These are phyloP conservation scores for Paramecium sonneborni DNA, from an alignment of 73 alveolate genomes.

Conservation along the genomic window DNA sequence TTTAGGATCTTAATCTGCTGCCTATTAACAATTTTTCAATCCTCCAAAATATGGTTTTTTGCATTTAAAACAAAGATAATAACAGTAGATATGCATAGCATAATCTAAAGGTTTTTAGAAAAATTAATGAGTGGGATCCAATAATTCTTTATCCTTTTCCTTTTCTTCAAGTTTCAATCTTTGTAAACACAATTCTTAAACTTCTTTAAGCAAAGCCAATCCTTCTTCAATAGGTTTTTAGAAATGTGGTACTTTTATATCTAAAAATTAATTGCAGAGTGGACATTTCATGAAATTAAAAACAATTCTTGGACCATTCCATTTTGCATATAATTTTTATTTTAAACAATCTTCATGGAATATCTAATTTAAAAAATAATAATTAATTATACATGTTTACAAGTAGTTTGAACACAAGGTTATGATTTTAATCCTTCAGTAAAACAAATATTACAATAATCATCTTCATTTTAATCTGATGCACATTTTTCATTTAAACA, in stretches of 20 bases:
- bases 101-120: slow-evolving; percentile 64
- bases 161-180: slow-evolving; percentile 25
- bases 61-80: slow-evolving; percentile 85
- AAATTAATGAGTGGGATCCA: not conserved
- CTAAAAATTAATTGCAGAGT: slow-evolving; percentile 63
- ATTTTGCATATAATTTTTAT: slow-evolving; percentile 65
- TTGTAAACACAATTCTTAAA: not conserved
- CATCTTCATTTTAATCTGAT: slow-evolving; percentile 45
- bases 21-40: slow-evolving; percentile 83
- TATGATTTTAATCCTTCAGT: slow-evolving; percentile 67
- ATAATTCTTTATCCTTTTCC: slow-evolving; percentile 30
- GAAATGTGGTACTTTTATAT: not conserved
- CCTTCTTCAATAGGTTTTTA: not conserved
- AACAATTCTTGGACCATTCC: slow-evolving; percentile 80
- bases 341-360: slow-evolving; percentile 65
- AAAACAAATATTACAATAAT: slow-evolving; percentile 69
- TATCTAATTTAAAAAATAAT: not conserved
- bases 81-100: slow-evolving; percentile 85
- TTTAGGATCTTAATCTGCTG: slow-evolving; percentile 73
- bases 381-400: slow-evolving; percentile 51
- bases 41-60: slow-evolving; percentile 94
- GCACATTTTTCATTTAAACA: slow-evolving; percentile 48
- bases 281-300: slow-evolving; percentile 75
- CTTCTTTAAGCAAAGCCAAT: not conserved
- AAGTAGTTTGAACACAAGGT: slow-evolving; percentile 59